Evolutionary conservation across 2,329 filamentous ascomycete species (phyloP), one percentile per base, ranked within the genome.

Genomic region (Penicillium sp.): DNA sequence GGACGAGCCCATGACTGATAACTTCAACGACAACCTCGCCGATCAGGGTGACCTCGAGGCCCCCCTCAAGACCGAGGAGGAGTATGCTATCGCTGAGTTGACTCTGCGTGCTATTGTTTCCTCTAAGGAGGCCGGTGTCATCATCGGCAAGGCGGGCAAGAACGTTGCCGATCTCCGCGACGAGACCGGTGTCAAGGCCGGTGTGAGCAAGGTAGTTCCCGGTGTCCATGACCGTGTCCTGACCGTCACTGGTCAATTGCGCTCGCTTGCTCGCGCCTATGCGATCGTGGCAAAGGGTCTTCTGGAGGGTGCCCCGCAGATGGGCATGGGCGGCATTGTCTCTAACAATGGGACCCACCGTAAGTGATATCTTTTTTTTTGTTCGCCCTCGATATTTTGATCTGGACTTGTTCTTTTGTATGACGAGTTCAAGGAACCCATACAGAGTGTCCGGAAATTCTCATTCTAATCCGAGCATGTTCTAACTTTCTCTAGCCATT

Each of bases 91-190:
- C 75, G 87, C 93, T 52, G 90, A 95, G 78, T 84, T 99, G 71
- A 99, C 94, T 61, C 86, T 99, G 63, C 90, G 94, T 75, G 94
- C 94, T 69, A 97, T 99, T 74, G 94, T 99, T 67, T 97, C 94
- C 35, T 97, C 94, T 76, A 97, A 97, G 81, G 94, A 99, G 80
- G 94, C 94, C 59, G 94, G 94, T 73, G 92, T 99, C 70, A 97
- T 99, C 77, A 99, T 99, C 77, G 94, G 94, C 77, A 99, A 99
- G 81, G 92, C 89, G 57, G 94, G 94, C 73, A 96, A 97, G 84
- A 97, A 99, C 72, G 94, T 99, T 55, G 94, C 94, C 48, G 93
- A 97, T 72, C 84, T 99, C 62, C 89, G 94, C 73, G 93, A 99
- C 71, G 93, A 97, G 80, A 99, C 94, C 66, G 94, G 93, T 59